phyloP scores from a whole-genome alignment of 768 basidiomycete species.

The Phlegmacium glaucopus region DNA sequence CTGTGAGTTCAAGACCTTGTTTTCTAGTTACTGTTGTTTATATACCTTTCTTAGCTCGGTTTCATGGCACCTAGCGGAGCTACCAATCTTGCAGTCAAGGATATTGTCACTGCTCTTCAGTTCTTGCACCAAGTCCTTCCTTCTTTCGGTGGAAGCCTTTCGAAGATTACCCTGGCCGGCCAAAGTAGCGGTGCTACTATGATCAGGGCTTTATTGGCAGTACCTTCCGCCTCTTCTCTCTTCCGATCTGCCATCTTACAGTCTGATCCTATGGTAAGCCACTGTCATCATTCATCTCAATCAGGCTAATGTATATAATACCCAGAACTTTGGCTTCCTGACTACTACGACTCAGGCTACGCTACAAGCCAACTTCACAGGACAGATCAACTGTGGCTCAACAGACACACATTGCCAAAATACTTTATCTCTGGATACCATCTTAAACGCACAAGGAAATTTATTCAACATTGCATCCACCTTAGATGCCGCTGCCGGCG shows the following conservation, averaged over 20 bases:
- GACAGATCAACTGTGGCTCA: constrained; percentile 41
- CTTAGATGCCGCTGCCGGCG: constrained; percentile 53
- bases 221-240: constrained; percentile 63
- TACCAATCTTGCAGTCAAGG: constrained; percentile 70
- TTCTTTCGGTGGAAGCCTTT: constrained; percentile 63
- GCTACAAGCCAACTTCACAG: constrained; percentile 52
- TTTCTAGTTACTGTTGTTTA: not conserved
- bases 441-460: constrained; percentile 52
- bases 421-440: constrained; percentile 41
- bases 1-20: constrained; percentile 40
- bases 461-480: constrained; percentile 38
- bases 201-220: constrained; percentile 73
- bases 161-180: constrained; percentile 73
- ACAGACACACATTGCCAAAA: constrained; percentile 48
- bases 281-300: not conserved
- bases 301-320: constrained; percentile 1
- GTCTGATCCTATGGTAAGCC: constrained; percentile 79
- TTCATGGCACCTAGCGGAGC: constrained; percentile 68
- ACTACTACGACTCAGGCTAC: constrained; percentile 47
- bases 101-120: constrained; percentile 60
- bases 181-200: constrained; percentile 81
- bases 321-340: constrained; percentile 71
- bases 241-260: constrained; percentile 81
- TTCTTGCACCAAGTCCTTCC: constrained; percentile 58
- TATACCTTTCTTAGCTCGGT: constrained; percentile 49